Base-by-base conservation (phyloP, 2,329 filamentous ascomycete genomes). In the Acephala macrosclerotiorum region DNA sequence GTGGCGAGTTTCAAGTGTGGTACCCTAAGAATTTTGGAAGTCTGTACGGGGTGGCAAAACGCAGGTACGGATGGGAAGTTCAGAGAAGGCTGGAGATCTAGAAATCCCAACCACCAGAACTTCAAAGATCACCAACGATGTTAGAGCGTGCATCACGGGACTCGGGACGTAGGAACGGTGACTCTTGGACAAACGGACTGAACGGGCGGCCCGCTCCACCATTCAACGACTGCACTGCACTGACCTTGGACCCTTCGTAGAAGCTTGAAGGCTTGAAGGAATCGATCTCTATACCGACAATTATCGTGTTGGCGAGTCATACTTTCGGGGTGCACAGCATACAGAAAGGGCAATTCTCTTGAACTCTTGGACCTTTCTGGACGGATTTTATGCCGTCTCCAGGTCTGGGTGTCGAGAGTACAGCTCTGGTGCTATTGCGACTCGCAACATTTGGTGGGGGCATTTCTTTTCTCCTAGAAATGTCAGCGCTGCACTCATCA, bases 1-100 rank as follows among this genome's bases (percentile, higher is more conserved):
- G 40, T 35, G 51, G 40, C 29, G 47, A 20, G 59, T 55, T 56
- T 61, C 59, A 45, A 38, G 26, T 56, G 14, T 38, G 47, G 49
- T 33, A 45, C 20, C 33, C 49, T 49, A 29, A 29, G 40, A 29
- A 7, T 55, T 55, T 22, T 25, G 12, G 40, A 22, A 33, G 51
- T 55, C 51, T 55, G 51, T 55, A n/a, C 45, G 7, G 45, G n/a
- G 11, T 9, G n/a, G n/a, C 6, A 49, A 33, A 49, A 49, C n/a
- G n/a, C n/a, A 49, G 45, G 45, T 49, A 49, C 45, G 12, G 45
- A 49, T 16, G 11, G 20, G 18, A 14, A 49, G 45, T 3, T 53
- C 14, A 53, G 12, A 53, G 11, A 11, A 18, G 49, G 25, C 22
- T 53, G 49, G 12, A 33, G 49, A 49, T 11, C 9, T 25, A 8